These are phyloP conservation scores for Psilocybe subaeruginosa DNA, from an alignment of 768 basidiomycete genomes.

Conservation along the genomic window DNA sequence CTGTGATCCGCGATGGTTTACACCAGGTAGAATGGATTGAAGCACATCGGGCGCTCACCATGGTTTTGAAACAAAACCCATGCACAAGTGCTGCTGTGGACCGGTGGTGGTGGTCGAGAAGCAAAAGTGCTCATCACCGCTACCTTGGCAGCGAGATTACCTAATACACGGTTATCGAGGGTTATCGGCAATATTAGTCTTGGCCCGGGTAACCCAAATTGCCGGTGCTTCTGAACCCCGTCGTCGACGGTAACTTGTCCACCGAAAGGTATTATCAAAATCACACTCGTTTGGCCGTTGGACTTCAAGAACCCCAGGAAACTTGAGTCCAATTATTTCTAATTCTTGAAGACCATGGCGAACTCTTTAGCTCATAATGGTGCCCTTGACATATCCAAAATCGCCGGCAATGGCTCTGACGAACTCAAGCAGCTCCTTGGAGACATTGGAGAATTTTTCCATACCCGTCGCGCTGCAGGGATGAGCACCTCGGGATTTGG, in stretches of 20 bases:
- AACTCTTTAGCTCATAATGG: not conserved
- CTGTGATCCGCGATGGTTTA: not conserved
- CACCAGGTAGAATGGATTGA: not conserved
- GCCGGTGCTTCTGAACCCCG: not conserved
- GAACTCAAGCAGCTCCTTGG: constrained; percentile 30
- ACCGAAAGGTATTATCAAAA: not conserved
- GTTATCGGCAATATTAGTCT: not conserved
- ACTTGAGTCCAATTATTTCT: not conserved
- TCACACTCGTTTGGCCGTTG: not conserved
- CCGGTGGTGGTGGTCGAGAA: not conserved
- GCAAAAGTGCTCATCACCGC: not conserved
- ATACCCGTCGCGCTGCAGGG: constrained; percentile 16
- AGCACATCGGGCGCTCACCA: constrained; percentile 2
- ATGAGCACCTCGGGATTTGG: constrained; percentile 17
- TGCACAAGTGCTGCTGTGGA: not conserved
- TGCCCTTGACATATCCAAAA: constrained; percentile 20
- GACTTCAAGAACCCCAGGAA: not conserved
- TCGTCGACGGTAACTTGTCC: not conserved
- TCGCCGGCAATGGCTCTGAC: constrained; percentile 32
- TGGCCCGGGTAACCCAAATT: not conserved
- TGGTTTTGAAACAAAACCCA: not conserved
- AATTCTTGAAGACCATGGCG: constrained; percentile 5
- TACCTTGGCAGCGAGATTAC: not conserved
- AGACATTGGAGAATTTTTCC: constrained; percentile 11
- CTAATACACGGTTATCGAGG: not conserved